A percentile compares a stretch with the other conserved stretches of the same genome.
phyloP scores from a whole-genome alignment of 306 rosid genomes.

The Inga oerstediana region DNA sequence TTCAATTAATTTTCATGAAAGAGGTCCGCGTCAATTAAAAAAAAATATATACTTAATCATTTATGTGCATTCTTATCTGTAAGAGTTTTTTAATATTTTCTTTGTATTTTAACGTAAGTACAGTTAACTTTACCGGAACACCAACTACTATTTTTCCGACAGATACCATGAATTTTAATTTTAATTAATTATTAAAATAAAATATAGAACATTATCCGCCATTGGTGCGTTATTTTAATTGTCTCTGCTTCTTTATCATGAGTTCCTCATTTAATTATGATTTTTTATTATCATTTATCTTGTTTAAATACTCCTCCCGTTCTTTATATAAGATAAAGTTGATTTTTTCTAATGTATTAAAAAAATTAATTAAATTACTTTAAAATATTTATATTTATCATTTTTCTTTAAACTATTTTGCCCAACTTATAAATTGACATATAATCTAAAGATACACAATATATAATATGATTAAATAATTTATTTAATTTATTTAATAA shows the following conservation, averaged over 20 bases:
- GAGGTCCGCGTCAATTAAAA: neutral
- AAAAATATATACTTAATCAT: neutral
- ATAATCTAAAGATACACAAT: too few species aligned
- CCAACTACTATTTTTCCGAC: conserved; percentile 18
- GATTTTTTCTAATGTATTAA: too few species aligned
- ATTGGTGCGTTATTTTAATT: neutral
- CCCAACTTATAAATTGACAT: too few species aligned
- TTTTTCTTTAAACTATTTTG: too few species aligned
- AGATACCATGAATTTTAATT: neutral
- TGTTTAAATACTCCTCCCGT: neutral
- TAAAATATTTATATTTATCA: too few species aligned
- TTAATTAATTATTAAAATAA: neutral
- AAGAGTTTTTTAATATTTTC: conserved; percentile 15
- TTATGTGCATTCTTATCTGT: conserved; percentile 4
- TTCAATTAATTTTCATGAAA: neutral
- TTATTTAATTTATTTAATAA: too few species aligned
- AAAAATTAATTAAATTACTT: too few species aligned
- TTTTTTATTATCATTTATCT: neutral
- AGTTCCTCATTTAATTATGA: too few species aligned
- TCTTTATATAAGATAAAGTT: too few species aligned
- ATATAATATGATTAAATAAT: too few species aligned
- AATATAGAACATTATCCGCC: conserved; percentile 42
- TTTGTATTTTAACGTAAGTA: neutral
- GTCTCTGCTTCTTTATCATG: too few species aligned
- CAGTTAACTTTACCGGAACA: conserved; percentile 2